Base-by-base conservation (phyloP, 148 eudicot species). In the Hydrangea macrophylla region DNA sequence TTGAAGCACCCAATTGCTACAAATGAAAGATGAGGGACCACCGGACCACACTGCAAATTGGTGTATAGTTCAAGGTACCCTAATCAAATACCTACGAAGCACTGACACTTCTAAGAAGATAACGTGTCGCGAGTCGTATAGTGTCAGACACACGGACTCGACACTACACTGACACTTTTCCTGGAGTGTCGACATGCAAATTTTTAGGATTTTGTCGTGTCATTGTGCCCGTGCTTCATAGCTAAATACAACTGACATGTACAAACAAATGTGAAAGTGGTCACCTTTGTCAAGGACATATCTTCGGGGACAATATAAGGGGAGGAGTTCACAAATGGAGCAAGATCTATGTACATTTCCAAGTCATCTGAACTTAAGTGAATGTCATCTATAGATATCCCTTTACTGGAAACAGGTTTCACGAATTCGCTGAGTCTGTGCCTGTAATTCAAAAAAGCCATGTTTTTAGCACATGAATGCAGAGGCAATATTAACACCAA, bases 331-430 rank as follows among this genome's bases (percentile, higher is more conserved):
- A 94, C 73, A 76, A 90, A 90, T 7, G 96, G 95, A 18, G 96
- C 97, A 64, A 94, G 92, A 84, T 94, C 98, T 78, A 94, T 90
- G 87, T 88, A 94, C 98, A 94, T 94, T 69, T 90, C 97, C 70
- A 90, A 74, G 80, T 94, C 97, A 81, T 90, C 98, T 24, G 84
- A 68, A 58, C 89, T 85, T 55, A 94, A 64, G 68, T 81, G 87
- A 72, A 90, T 87, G 79, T 94, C 97, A 76, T 86, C 73, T 58
- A 94, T 77, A 25, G 89, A 78, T 67, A 88, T 72, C 61, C 98
- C 96, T 80, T 84, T 88, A 73, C 90, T 90, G 12, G 98, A 90
- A 75, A 82, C 97, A 61, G 98, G 98, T 77, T 94, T 94, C 59
- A 94, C 90, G 76, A 94, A 94, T 79, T 94, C 98, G 48, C 80